Conservation (phyloP, 306 rosid species). For the Rosa lucieae region DNA sequence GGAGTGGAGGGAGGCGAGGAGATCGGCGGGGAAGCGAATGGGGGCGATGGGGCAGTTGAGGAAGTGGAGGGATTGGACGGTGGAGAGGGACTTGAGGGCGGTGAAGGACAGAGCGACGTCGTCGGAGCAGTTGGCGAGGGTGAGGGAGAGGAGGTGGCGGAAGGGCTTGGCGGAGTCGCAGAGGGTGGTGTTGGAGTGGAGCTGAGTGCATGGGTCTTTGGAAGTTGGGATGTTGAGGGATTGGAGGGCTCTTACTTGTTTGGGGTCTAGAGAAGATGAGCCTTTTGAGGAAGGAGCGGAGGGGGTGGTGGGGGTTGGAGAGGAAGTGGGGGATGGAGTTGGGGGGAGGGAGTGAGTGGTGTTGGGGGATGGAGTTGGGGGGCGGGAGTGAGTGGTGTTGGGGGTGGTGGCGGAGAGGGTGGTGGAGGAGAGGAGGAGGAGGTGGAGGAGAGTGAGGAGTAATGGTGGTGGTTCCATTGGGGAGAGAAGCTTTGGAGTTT, state of each 20-base stretch:
- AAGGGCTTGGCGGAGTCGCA: constrained; percentile 78
- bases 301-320: constrained; percentile 28
- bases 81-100: constrained; percentile 85
- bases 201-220: constrained; percentile 69
- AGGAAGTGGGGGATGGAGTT: constrained; percentile 20
- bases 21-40: constrained; percentile 74
- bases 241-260: constrained; percentile 74
- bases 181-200: constrained; percentile 51
- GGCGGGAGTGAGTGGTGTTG: constrained; percentile 2
- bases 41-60: constrained; percentile 82
- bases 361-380: constrained; percentile 11
- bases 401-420: constrained; percentile 9
- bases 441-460: constrained; percentile 22
- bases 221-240: constrained; percentile 87
- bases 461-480: constrained; percentile 27
- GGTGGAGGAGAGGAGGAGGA: constrained; percentile 21
- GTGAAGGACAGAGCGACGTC: constrained; percentile 81
- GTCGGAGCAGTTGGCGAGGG: constrained; percentile 71
- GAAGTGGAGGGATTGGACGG: constrained; percentile 71
- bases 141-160: constrained; percentile 73
- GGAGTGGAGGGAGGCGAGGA: constrained; percentile 63
- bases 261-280: constrained; percentile 70
- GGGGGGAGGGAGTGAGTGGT: neutral
- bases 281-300: constrained; percentile 16
- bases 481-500: neutral